Evolutionary conservation across 2,329 filamentous ascomycete species (phyloP).

Genomic region (Cercospora janseana): DNA sequence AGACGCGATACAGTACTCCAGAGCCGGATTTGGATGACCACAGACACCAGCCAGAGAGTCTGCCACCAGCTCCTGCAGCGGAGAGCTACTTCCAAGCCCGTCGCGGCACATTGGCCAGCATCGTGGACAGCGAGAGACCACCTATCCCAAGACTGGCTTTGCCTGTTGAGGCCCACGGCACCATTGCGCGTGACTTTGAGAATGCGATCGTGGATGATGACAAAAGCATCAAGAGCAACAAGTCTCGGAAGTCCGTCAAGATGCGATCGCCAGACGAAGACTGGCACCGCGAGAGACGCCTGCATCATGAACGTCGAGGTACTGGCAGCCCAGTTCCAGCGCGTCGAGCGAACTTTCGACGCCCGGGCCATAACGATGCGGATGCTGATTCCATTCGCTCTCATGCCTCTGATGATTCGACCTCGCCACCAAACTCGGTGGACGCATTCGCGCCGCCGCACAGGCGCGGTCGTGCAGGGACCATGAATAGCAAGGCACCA

Average conservation of each 20-base stretch:
- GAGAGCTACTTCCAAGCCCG: constrained; percentile 40
- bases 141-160: constrained; percentile 48
- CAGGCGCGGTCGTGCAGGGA: constrained; percentile 67
- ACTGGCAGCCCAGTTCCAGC: constrained; percentile 40
- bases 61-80: constrained; percentile 59
- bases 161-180: constrained; percentile 39
- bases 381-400: constrained; percentile 25
- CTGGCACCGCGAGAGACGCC: constrained; percentile 34
- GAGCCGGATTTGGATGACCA: constrained; percentile 86
- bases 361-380: constrained; percentile 33
- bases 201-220: constrained; percentile 85
- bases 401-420: constrained; percentile 52
- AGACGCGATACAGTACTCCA: constrained; percentile 68
- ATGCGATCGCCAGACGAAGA: constrained; percentile 37
- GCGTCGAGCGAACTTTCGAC: constrained; percentile 47
- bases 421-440: constrained; percentile 92
- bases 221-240: constrained; percentile 47
- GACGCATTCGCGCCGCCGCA: constrained; percentile 94
- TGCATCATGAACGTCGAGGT: constrained; percentile 19
- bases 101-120: constrained; percentile 71
- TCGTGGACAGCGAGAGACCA: constrained; percentile 48
- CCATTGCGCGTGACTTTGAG: constrained; percentile 75
- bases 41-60: constrained; percentile 63
- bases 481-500: constrained; percentile 59
- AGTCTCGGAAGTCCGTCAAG: constrained; percentile 51